Evolutionary conservation across 1,284 basidiomycete species (phyloP).

Genomic region (Coniferiporia sulphurascens): DNA sequence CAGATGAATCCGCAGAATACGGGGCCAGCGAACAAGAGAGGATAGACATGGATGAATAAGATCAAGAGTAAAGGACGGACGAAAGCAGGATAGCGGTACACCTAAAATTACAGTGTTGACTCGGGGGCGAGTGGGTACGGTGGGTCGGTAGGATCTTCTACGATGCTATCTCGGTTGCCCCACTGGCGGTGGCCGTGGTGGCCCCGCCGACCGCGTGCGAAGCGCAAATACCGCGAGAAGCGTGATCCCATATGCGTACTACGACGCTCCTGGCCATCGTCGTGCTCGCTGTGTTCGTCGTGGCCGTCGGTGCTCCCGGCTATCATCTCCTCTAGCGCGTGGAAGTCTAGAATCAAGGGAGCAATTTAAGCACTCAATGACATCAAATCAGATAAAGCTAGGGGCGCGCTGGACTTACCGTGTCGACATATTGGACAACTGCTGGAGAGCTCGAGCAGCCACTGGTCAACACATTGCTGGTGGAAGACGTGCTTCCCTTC

Average conservation of each 20-base stretch:
- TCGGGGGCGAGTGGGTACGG: conserved; percentile 26
- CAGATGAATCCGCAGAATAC: no score
- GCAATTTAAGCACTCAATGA: background rate
- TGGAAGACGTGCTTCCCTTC: conserved; percentile 88
- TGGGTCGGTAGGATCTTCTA: conserved; percentile 27
- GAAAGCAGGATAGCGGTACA: background rate
- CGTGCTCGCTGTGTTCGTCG: conserved; percentile 23
- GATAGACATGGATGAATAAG: no score
- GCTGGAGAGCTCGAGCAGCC: conserved; percentile 85
- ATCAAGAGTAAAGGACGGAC: background rate
- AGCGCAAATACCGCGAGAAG: conserved; percentile 65
- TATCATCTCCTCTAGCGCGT: conserved; percentile 45
- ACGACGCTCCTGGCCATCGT: conserved; percentile 27
- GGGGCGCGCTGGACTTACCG: conserved; percentile 42
- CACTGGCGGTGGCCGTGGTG: conserved; percentile 15
- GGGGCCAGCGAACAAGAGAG: no score
- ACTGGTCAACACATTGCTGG: conserved; percentile 75
- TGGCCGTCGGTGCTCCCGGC: conserved; percentile 29
- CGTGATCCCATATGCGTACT: conserved; percentile 34
- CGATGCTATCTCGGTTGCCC: conserved; percentile 16
- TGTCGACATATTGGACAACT: conserved; percentile 90
- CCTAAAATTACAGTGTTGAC: background rate
- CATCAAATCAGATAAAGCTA: background rate
- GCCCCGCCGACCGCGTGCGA: conserved; percentile 46
- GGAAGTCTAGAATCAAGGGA: conserved; percentile 36